Percentiles rank a stretch among this genome's conserved stretches.
phyloP scores from a whole-genome alignment of 2,329 filamentous ascomycete species.

The Alternaria dauci region DNA sequence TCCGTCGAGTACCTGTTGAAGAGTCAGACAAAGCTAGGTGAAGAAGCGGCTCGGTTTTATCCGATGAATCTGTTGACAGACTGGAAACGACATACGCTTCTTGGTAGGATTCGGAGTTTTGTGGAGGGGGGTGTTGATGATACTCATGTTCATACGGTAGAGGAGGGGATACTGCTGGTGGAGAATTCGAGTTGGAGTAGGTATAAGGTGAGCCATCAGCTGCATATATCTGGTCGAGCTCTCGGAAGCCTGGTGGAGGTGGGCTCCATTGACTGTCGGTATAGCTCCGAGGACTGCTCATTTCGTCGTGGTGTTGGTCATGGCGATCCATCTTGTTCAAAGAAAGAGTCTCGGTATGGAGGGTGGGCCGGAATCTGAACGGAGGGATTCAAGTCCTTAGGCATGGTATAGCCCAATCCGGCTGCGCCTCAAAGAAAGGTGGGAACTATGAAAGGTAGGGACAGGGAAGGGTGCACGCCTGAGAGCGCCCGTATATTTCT shows the following conservation, averaged over 20 bases:
- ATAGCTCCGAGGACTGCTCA: constrained; percentile 21
- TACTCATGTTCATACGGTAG: constrained; percentile 28
- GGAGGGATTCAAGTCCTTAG: constrained; percentile 1
- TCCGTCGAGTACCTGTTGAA: constrained; percentile 27
- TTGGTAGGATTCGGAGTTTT: constrained; percentile 19
- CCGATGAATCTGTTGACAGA: neutral
- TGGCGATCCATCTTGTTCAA: constrained; percentile 25
- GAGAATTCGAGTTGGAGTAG: constrained; percentile 22
- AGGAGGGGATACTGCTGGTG: constrained; percentile 25
- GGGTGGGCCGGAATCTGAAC: constrained; percentile 17
- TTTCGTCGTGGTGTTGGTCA: constrained; percentile 24
- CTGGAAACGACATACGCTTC: constrained; percentile 20
- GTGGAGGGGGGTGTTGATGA: constrained; percentile 13
- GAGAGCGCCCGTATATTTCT: constrained; percentile 18
- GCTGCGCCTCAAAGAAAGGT: constrained; percentile 15
- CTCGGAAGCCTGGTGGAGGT: constrained; percentile 33
- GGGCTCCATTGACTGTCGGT: constrained; percentile 31
- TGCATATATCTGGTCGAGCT: constrained; percentile 28
- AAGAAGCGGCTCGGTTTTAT: constrained; percentile 1
- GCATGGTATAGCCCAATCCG: constrained; percentile 21
- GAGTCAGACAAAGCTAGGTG: constrained; percentile 12
- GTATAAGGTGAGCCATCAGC: constrained; percentile 14
- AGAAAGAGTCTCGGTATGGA: constrained; percentile 6
- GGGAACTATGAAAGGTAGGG: constrained; percentile 13
- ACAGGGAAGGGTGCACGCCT: constrained; percentile 23